These are phyloP conservation scores for Cadophora luteo-olivacea DNA, from an alignment of 2,329 filamentous ascomycete species.

Conservation along the genomic window DNA sequence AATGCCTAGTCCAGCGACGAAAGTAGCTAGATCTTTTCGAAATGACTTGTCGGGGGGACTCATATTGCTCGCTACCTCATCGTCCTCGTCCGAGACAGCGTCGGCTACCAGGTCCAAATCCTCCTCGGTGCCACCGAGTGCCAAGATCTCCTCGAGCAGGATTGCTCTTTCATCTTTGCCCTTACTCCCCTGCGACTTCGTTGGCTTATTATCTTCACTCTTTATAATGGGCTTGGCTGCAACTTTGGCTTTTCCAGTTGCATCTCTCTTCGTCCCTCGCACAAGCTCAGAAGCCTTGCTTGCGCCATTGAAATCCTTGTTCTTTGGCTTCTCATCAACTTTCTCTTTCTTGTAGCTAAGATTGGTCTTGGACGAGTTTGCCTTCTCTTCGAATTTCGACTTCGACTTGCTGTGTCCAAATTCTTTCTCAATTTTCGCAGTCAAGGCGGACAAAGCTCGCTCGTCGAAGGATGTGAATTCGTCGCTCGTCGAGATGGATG, in stretches of 20 bases:
- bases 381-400: constrained; percentile 50
- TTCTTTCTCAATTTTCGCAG: constrained; percentile 61
- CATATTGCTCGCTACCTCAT: constrained; percentile 33
- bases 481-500: constrained; percentile 24
- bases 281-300: constrained; percentile 26
- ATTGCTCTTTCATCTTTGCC: constrained; percentile 42
- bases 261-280: constrained; percentile 46
- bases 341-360: neutral
- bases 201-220: constrained; percentile 20
- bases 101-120: constrained; percentile 67
- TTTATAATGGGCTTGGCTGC: constrained; percentile 36
- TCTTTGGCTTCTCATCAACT: neutral
- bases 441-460: constrained; percentile 58
- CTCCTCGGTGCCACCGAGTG: constrained; percentile 69
- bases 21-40: constrained; percentile 58
- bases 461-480: constrained; percentile 54
- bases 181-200: constrained; percentile 28
- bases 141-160: constrained; percentile 68
- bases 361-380: neutral
- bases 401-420: constrained; percentile 48
- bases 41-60: constrained; percentile 53
- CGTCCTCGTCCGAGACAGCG: constrained; percentile 57
- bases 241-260: constrained; percentile 42
- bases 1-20: constrained; percentile 58
- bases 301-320: constrained; percentile 45